Percentiles rank a stretch among this genome's conserved stretches.
Conservation (phyloP, 2,329 filamentous ascomycete species). For the Ophiostoma sp. region DNA sequence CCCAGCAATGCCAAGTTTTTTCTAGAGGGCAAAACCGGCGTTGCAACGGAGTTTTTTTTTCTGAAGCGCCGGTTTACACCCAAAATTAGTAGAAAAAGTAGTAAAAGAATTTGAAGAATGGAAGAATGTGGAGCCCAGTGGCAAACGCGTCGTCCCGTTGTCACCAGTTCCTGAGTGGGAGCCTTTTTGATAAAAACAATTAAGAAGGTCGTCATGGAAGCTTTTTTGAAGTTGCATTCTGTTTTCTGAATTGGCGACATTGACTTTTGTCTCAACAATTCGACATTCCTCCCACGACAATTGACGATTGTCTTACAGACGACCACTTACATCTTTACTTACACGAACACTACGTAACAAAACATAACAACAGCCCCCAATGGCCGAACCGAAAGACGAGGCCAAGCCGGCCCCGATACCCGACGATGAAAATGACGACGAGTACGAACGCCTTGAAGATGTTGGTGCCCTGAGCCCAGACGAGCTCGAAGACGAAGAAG, state of each 20-base stretch:
- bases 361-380: background rate
- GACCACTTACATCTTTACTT: background rate
- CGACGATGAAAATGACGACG: conserved; percentile 10
- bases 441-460: conserved; percentile 14
- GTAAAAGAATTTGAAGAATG: background rate
- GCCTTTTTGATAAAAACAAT: background rate
- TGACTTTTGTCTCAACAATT: background rate
- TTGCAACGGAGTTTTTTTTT: background rate
- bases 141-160: conserved; percentile 3
- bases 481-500: conserved; percentile 5
- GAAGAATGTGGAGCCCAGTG: conserved; percentile 4
- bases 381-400: background rate
- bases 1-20: background rate
- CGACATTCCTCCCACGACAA: background rate
- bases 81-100: background rate
- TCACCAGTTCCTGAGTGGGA: background rate
- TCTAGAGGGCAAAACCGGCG: background rate
- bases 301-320: background rate
- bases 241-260: background rate
- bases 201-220: background rate
- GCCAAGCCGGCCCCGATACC: background rate
- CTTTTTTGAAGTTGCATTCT: background rate
- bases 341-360: background rate
- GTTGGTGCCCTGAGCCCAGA: conserved; percentile 13
- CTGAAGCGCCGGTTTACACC: background rate